These are phyloP conservation scores for Mollisia scopiformis DNA, from an alignment of 2,329 filamentous ascomycete species.

Conservation along the genomic window DNA sequence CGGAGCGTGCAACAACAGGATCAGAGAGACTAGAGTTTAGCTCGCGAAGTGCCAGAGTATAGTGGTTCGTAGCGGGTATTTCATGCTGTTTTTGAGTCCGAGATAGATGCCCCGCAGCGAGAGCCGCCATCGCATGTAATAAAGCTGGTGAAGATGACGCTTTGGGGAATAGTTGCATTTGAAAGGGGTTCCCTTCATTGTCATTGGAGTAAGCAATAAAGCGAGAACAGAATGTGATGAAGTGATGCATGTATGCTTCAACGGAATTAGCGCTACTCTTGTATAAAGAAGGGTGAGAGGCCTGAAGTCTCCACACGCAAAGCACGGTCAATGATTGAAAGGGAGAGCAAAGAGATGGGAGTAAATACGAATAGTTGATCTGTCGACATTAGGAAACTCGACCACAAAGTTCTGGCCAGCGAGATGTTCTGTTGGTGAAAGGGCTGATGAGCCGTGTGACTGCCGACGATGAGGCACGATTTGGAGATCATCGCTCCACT, in stretches of 20 bases:
- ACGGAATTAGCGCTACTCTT: too few species aligned
- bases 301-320: too few species aligned
- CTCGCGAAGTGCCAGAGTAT: conserved; percentile 32
- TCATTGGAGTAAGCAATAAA: conserved; percentile 36
- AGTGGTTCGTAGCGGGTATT: conserved; percentile 31
- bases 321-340: too few species aligned
- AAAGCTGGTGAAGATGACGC: conserved; percentile 32
- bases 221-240: conserved; percentile 34
- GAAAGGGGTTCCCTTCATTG: conserved; percentile 35
- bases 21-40: conserved; percentile 30
- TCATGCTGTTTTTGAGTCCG: conserved; percentile 31
- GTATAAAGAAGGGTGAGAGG: too few species aligned
- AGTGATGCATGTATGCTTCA: conserved; percentile 39
- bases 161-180: conserved; percentile 32
- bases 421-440: conserved; percentile 4
- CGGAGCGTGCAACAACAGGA: conserved; percentile 27
- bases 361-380: conserved; percentile 29
- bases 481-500: conserved; percentile 32
- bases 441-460: background rate
- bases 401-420: conserved; percentile 34
- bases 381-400: conserved; percentile 34
- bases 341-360: too few species aligned
- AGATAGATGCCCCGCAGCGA: conserved; percentile 34
- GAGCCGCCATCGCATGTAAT: conserved; percentile 35
- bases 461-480: conserved; percentile 21